phyloP scores from a whole-genome alignment of 2,329 filamentous ascomycete genomes.

The Botrytis byssoidea region DNA sequence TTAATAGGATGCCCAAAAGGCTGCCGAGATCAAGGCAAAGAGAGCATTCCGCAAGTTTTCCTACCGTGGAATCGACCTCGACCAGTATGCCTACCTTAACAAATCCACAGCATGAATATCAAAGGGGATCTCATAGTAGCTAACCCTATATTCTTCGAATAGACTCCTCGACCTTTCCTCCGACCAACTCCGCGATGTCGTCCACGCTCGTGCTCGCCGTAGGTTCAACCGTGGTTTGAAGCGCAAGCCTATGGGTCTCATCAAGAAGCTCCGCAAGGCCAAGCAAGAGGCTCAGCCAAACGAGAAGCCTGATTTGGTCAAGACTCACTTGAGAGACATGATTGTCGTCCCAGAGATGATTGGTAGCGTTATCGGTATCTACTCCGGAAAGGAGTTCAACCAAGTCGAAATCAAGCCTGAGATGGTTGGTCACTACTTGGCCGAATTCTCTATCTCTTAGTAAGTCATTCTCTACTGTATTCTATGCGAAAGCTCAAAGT shows the following conservation, averaged over 20 bases:
- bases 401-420: slow-evolving; percentile 99
- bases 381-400: slow-evolving; percentile 99
- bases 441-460: slow-evolving; percentile 99
- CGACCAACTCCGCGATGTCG: slow-evolving; percentile 98
- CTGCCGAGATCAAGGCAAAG: slow-evolving; percentile 99
- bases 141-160: slow-evolving; percentile 41
- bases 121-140: slow-evolving; percentile 39
- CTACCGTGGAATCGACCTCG: slow-evolving; percentile 98
- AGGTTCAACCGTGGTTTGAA: slow-evolving; percentile 99
- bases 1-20: slow-evolving; percentile 88
- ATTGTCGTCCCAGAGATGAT: slow-evolving; percentile 99
- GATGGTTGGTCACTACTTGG: slow-evolving; percentile 99
- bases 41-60: slow-evolving; percentile 99
- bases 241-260: slow-evolving; percentile 99
- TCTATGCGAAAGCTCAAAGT: neutral
- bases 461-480: slow-evolving; percentile 53
- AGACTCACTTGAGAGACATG: slow-evolving; percentile 99
- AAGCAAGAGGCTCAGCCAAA: slow-evolving; percentile 99
- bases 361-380: slow-evolving; percentile 96
- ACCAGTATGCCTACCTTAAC: slow-evolving; percentile 71
- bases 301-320: slow-evolving; percentile 99
- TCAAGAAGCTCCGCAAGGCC: slow-evolving; percentile 99
- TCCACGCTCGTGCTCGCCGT: slow-evolving; percentile 97
- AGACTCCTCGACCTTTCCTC: slow-evolving; percentile 98
- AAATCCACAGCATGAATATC: slow-evolving; percentile 32